Conservation (phyloP, 2,329 filamentous ascomycete species). For the Gnomoniopsis smithogilvyi region DNA sequence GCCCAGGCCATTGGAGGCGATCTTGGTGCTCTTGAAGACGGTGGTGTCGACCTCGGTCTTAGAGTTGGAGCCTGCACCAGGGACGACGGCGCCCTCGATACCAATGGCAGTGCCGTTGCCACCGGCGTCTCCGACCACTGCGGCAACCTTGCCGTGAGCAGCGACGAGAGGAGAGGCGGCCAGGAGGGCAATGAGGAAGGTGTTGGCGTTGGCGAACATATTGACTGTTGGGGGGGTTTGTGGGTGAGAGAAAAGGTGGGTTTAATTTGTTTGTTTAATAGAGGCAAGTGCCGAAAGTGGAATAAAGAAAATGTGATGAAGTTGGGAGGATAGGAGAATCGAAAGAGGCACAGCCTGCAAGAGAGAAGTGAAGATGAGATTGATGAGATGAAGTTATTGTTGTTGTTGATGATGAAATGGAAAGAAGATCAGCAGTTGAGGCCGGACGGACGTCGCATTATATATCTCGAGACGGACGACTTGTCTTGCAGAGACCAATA, state of each 20-base stretch:
- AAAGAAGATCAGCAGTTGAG: not conserved
- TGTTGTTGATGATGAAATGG: not conserved
- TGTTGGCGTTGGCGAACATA: conserved; percentile 26
- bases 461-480: conserved; percentile 3
- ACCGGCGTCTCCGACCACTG: conserved; percentile 31
- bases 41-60: conserved; percentile 19
- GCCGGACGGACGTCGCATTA: not conserved
- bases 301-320: not conserved
- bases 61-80: conserved; percentile 36
- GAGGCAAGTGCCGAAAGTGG: not conserved
- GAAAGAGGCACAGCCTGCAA: conserved; percentile 16
- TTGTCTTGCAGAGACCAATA: not conserved
- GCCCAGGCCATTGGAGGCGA: conserved; percentile 19
- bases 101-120: conserved; percentile 41
- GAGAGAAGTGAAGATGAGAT: conserved; percentile 4
- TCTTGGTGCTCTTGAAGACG: conserved; percentile 16
- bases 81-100: conserved; percentile 38
- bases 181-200: conserved; percentile 27
- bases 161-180: conserved; percentile 26
- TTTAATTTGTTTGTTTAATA: not conserved
- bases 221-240: conserved; percentile 6
- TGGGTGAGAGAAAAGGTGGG: not conserved
- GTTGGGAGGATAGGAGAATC: conserved; percentile 1
- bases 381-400: not conserved
- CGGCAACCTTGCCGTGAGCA: conserved; percentile 30